Evolutionary conservation across 306 rosid genomes (phyloP), one percentile per base, ranked within the genome.

Genomic region (Cercis canadensis): DNA sequence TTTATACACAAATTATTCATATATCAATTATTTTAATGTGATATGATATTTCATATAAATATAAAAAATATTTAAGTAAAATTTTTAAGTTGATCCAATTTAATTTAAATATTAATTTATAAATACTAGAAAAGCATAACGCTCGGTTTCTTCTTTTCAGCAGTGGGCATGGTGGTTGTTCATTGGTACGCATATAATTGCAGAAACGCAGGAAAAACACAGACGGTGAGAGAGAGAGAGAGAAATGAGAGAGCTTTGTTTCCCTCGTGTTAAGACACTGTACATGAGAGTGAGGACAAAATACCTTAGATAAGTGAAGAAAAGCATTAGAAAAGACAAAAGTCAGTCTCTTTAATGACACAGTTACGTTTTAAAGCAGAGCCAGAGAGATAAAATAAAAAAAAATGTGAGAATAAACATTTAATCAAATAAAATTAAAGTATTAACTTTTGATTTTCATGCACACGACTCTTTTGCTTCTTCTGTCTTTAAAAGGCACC

Each of bases 381-480:
- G 65, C 17, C 44, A 11, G 37, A 66, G 66, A 59, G 58, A 66
- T 44, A 76, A 10, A 70, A 3, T 14, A 0, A 41, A 3, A 57
- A 56, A 47, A n/a, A 6, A 40, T 52, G 19, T 16, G 56, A 56
- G 7, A 62, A 37, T 37, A 6, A 37, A 34, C 7, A 34, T 7
- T 4, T 3, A 34, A 34, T 7, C 7, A 34, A 7, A 3, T 34
- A 34, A 8, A 8, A 5, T 5, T 0, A 18, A 80, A 74, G 64
- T 49, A 69, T 39, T 40, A 74, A 39, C 10, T 37, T 60, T 78
- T 72, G 44, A 62, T 62, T 74, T 73, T 59, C 70, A 77, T 70
- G 83, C 80, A 75, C 83, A 73, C 75, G 70, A 39, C 62, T 65
- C 73, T 13, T 36, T 60, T 65, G 71, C 69, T 62, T 65, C 57